Percentiles rank a stretch among this genome's conserved stretches.
phyloP scores from a whole-genome alignment of 176 grass and related monocot genomes.

The Leersia perrieri region DNA sequence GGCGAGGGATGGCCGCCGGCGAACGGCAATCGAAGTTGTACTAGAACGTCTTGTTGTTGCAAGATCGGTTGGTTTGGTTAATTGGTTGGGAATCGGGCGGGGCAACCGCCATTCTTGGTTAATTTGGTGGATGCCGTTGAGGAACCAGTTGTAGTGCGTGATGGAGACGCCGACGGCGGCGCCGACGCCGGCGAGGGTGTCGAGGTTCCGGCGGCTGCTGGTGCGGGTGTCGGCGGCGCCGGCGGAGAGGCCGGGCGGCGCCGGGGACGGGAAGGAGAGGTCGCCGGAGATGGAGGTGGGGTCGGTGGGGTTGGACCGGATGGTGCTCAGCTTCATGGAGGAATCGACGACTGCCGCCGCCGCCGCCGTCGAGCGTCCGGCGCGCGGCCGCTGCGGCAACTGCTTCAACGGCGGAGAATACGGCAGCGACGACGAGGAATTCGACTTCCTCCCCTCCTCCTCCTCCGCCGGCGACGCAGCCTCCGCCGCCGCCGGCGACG shows the following conservation, averaged over 20 bases:
- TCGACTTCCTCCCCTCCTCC: slow-evolving; percentile 40
- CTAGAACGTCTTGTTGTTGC: neutral
- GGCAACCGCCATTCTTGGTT: slow-evolving; percentile 12
- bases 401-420: slow-evolving; percentile 71
- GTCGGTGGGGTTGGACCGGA: slow-evolving; percentile 52
- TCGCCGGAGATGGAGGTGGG: slow-evolving; percentile 28
- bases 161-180: slow-evolving; percentile 25
- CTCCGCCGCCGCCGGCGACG: slow-evolving; percentile 27
- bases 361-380: slow-evolving; percentile 39
- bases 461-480: neutral
- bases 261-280: slow-evolving; percentile 26
- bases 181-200: slow-evolving; percentile 28
- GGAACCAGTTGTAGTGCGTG: neutral
- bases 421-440: slow-evolving; percentile 64
- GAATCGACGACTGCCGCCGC: slow-evolving; percentile 26
- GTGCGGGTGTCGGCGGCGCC: slow-evolving; percentile 44
- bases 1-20: slow-evolving; percentile 18
- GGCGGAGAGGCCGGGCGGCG: slow-evolving; percentile 13
- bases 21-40: neutral
- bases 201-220: slow-evolving; percentile 59
- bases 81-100: too few species aligned
- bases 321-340: slow-evolving; percentile 81
- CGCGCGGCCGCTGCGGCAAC: slow-evolving; percentile 41
- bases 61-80: neutral
- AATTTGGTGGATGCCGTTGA: slow-evolving; percentile 51